phyloP scores from a whole-genome alignment of 73 alveolate species.

The Paramecium caudatum region DNA sequence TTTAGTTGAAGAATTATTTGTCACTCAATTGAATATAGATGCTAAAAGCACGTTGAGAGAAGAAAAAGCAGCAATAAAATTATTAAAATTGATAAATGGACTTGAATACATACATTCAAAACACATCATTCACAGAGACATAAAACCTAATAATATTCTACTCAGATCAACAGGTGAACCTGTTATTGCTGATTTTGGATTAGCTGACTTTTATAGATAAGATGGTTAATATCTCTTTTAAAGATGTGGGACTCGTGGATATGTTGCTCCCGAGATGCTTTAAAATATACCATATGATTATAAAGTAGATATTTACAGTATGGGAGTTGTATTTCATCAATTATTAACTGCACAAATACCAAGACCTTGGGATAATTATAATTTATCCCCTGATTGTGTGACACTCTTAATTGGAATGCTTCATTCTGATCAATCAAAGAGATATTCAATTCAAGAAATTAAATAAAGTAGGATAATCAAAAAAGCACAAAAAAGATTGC shows the following conservation, averaged over 20 bases:
- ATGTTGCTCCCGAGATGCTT: constrained; percentile 80
- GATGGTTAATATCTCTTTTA: constrained; percentile 21
- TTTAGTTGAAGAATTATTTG: constrained; percentile 75
- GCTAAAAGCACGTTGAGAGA: background rate
- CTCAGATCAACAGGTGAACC: constrained; percentile 50
- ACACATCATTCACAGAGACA: constrained; percentile 70
- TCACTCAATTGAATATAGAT: constrained; percentile 57
- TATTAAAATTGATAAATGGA: constrained; percentile 67
- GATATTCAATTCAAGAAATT: background rate
- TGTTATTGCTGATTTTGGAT: constrained; percentile 72
- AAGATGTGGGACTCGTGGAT: constrained; percentile 37
- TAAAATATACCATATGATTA: constrained; percentile 81
- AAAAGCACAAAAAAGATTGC: background rate
- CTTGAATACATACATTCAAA: constrained; percentile 69
- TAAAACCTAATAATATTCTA: constrained; percentile 66
- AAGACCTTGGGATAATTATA: background rate
- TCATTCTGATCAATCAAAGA: background rate
- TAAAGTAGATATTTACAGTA: constrained; percentile 84
- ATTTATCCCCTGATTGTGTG: background rate
- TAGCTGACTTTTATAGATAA: constrained; percentile 51
- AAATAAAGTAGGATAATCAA: background rate
- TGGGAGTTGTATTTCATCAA: constrained; percentile 83
- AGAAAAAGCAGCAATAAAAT: constrained; percentile 53
- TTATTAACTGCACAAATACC: constrained; percentile 65
- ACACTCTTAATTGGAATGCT: background rate